Evolutionary conservation across 176 grass and related monocot species (phyloP).

Genomic region (Avena sativa): DNA sequence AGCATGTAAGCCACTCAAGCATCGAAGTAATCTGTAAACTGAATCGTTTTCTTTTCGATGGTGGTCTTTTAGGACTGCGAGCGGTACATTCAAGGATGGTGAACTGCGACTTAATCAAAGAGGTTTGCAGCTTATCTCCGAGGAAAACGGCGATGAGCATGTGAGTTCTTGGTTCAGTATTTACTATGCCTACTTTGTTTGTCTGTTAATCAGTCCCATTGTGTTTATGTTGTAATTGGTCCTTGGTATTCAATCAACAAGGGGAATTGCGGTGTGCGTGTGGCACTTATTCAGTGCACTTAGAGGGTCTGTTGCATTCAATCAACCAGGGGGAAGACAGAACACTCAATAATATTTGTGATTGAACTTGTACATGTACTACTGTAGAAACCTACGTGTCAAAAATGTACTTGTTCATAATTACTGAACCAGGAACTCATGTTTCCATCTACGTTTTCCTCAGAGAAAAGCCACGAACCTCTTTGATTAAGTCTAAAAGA

Average conservation of each 20-base stretch:
- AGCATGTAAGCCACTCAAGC: no score
- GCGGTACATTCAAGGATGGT: slow-evolving; percentile 94
- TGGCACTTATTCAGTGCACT: not conserved
- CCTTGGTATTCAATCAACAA: not conserved
- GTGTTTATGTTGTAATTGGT: not conserved
- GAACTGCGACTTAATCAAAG: slow-evolving; percentile 89
- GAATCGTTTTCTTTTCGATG: not conserved
- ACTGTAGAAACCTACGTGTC: not conserved
- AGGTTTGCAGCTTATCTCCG: slow-evolving; percentile 74
- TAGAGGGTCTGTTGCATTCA: not conserved
- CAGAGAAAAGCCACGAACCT: slow-evolving; percentile 67
- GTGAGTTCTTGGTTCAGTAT: slow-evolving; percentile 42
- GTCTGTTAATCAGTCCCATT: not conserved
- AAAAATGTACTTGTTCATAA: not conserved
- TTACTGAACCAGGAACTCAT: slow-evolving; percentile 37
- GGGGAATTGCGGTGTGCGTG: not conserved
- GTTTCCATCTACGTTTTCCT: slow-evolving; percentile 58
- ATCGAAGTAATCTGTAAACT: not conserved
- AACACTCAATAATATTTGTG: not conserved
- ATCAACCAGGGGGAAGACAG: not conserved
- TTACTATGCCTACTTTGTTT: not conserved
- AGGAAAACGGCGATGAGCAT: slow-evolving; percentile 60
- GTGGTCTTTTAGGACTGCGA: slow-evolving; percentile 74
- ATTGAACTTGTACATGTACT: not conserved
- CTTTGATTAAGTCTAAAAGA: slow-evolving; percentile 78